A percentile compares a stretch with the other conserved stretches of the same genome.
These are phyloP conservation scores for Trichoderma erinaceum DNA, from an alignment of 495 filamentous ascomycete species.

Conservation along the genomic window DNA sequence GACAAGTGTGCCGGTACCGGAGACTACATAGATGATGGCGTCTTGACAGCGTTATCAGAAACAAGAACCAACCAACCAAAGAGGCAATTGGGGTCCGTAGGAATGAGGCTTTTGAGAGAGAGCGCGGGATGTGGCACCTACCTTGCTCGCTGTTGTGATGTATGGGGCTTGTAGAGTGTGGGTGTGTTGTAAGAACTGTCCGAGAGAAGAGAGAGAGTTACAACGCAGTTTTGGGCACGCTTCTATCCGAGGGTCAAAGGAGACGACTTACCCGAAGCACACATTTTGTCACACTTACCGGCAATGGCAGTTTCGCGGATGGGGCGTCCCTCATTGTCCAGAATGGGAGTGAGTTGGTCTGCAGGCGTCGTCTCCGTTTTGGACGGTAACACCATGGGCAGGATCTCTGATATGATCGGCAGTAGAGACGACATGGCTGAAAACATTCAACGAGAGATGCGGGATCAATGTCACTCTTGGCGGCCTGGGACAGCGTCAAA, in stretches of 20 bases:
- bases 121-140: slow-evolving; percentile 21
- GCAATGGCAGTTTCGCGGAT: slow-evolving; percentile 47
- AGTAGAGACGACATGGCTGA: slow-evolving; percentile 40
- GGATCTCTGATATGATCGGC: slow-evolving; percentile 42
- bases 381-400: slow-evolving; percentile 45
- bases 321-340: slow-evolving; percentile 5
- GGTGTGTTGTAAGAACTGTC: slow-evolving; percentile 39
- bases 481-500: background rate
- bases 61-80: background rate
- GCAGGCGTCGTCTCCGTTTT: slow-evolving; percentile 40
- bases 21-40: slow-evolving; percentile 40
- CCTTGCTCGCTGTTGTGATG: slow-evolving; percentile 46
- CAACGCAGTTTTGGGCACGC: slow-evolving; percentile 14
- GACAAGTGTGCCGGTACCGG: slow-evolving; percentile 36
- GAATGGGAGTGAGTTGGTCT: slow-evolving; percentile 32
- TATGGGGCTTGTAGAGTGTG: slow-evolving; percentile 34
- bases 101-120: slow-evolving; percentile 10
- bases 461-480: slow-evolving; percentile 7
- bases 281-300: slow-evolving; percentile 52
- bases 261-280: slow-evolving; percentile 39
- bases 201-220: slow-evolving; percentile 12
- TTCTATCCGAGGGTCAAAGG: slow-evolving; percentile 1
- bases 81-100: background rate
- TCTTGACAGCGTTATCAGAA: slow-evolving; percentile 25
- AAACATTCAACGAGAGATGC: slow-evolving; percentile 1